Percentiles rank a stretch among this genome's conserved stretches.
phyloP scores from a whole-genome alignment of 2,329 filamentous ascomycete genomes.

The Aphanocladium album region DNA sequence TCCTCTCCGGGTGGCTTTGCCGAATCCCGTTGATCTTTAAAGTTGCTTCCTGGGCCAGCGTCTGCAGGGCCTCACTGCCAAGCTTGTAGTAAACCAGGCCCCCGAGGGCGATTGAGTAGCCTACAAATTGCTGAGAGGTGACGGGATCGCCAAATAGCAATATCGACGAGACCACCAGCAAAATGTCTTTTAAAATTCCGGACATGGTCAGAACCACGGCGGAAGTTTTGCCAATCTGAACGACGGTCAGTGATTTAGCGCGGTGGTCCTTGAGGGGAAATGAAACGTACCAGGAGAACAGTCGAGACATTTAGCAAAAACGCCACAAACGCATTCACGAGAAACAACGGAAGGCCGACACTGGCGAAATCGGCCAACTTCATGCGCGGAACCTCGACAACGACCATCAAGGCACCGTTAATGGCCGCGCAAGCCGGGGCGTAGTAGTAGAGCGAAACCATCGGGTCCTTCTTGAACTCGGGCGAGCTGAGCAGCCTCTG shows the following conservation, averaged over 20 bases:
- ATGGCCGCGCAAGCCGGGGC: conserved; percentile 78
- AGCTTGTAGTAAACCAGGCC: conserved; percentile 83
- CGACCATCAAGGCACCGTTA: conserved; percentile 68
- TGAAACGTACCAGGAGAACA: conserved; percentile 68
- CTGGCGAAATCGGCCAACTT: conserved; percentile 65
- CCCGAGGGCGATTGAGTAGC: conserved; percentile 73
- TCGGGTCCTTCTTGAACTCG: conserved; percentile 88
- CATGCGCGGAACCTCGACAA: conserved; percentile 68
- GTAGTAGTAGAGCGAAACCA: conserved; percentile 87
- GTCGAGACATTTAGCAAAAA: conserved; percentile 82
- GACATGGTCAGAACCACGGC: conserved; percentile 82
- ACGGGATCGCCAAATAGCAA: conserved; percentile 76
- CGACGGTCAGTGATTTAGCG: conserved; percentile 22
- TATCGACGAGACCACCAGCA: conserved; percentile 75
- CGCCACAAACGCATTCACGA: conserved; percentile 71
- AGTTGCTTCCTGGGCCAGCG: background rate
- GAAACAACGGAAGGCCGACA: conserved; percentile 67
- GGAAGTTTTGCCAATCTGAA: conserved; percentile 79
- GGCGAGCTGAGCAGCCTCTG: conserved; percentile 75
- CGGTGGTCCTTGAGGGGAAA: background rate
- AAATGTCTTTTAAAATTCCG: conserved; percentile 82
- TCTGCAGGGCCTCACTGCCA: conserved; percentile 33
- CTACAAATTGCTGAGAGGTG: conserved; percentile 71
- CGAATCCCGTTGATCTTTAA: background rate
- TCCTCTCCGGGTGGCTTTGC: background rate